These are phyloP conservation scores for Sclerotinia borealis DNA, from an alignment of 2,329 filamentous ascomycete genomes.

Conservation along the genomic window DNA sequence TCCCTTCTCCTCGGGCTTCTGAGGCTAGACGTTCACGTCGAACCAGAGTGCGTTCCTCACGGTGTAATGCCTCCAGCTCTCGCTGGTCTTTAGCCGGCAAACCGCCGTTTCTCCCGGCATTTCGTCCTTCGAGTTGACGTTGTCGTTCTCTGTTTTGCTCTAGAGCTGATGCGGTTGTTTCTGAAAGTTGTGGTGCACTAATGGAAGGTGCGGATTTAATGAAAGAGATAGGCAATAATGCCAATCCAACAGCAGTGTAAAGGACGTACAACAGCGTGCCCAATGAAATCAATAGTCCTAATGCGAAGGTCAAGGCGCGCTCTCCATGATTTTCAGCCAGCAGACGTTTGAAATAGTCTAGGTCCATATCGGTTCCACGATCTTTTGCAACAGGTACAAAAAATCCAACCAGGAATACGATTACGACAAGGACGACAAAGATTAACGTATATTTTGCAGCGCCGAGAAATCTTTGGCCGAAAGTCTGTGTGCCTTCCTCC, in stretches of 20 bases:
- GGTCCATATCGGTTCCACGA: conserved; percentile 62
- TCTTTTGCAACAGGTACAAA: conserved; percentile 78
- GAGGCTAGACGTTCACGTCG: conserved; percentile 82
- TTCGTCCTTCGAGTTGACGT: conserved; percentile 82
- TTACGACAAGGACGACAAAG: conserved; percentile 72
- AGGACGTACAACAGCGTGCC: conserved; percentile 81
- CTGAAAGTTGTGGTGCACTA: conserved; percentile 72
- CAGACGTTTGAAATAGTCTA: conserved; percentile 87
- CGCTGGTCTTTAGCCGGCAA: conserved; percentile 80
- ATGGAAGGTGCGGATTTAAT: conserved; percentile 88
- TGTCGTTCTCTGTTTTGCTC: conserved; percentile 88
- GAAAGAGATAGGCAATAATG: conserved; percentile 79
- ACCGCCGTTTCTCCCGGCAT: conserved; percentile 65
- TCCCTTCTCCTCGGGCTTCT: conserved; percentile 73
- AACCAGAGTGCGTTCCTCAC: conserved; percentile 88
- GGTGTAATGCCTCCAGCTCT: conserved; percentile 77
- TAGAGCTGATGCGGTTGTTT: conserved; percentile 72
- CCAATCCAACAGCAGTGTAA: conserved; percentile 84
- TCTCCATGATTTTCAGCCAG: conserved; percentile 84
- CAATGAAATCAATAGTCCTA: conserved; percentile 82
- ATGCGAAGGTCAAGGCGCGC: conserved; percentile 81
- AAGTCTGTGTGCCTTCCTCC: conserved; percentile 69
- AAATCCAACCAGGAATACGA: conserved; percentile 87
- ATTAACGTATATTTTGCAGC: conserved; percentile 85
- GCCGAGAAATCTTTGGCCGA: conserved; percentile 67